Evolutionary conservation across 2,329 filamentous ascomycete species (phyloP).

Genomic region (Fonsecaea nubica): DNA sequence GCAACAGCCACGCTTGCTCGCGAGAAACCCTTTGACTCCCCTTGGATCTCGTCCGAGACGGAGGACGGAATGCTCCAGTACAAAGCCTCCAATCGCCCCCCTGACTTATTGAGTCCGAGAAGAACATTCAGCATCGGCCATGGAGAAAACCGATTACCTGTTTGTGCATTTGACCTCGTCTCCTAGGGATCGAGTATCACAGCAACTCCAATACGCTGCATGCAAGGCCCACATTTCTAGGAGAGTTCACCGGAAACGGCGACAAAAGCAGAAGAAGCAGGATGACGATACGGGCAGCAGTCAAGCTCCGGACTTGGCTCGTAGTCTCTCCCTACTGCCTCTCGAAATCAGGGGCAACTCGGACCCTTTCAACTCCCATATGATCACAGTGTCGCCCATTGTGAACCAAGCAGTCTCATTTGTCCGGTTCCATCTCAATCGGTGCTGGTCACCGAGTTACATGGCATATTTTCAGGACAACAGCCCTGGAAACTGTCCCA

Average conservation of each 20-base stretch:
- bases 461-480: not conserved
- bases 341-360: constrained; percentile 1
- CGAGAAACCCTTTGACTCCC: not conserved
- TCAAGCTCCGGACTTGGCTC: not conserved
- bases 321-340: not conserved
- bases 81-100: not conserved
- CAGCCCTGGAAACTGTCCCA: not conserved
- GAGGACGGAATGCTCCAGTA: not conserved
- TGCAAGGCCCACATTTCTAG: constrained; percentile 6
- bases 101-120: not conserved
- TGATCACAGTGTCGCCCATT: constrained; percentile 5
- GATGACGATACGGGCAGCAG: not conserved
- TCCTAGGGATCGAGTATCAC: not conserved
- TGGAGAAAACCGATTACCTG: not conserved
- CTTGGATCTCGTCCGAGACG: not conserved
- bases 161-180: not conserved
- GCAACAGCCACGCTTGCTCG: not conserved
- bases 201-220: constrained; percentile 8
- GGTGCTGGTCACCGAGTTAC: constrained; percentile 9
- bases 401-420: constrained; percentile 16
- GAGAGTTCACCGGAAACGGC: constrained; percentile 2
- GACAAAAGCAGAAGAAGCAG: constrained; percentile 1
- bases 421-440: constrained; percentile 11
- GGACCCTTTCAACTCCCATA: constrained; percentile 9
- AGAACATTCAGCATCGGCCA: not conserved